Evolutionary conservation across 1,139 yeast species (phyloP).

Genomic region (Geotrichum histeridarum): DNA sequence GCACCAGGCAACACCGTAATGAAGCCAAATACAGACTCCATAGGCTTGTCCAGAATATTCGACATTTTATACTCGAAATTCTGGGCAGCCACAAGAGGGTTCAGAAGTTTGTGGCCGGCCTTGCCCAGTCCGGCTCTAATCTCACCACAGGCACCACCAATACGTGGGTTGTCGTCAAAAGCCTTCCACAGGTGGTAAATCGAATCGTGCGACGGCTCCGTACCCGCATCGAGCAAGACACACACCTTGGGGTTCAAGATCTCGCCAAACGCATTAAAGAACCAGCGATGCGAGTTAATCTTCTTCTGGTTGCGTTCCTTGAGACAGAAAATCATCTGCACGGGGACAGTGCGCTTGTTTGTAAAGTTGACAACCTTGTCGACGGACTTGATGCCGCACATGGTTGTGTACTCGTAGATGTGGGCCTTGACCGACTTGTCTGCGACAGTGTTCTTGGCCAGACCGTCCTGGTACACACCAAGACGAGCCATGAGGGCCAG

Average conservation of each 20-base stretch:
- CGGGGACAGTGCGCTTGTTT: constrained; percentile 58
- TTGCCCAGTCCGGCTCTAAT: constrained; percentile 66
- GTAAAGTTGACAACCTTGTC: constrained; percentile 52
- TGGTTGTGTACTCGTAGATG: constrained; percentile 72
- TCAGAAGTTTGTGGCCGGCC: constrained; percentile 49
- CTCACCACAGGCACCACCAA: constrained; percentile 90
- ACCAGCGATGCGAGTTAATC: constrained; percentile 82
- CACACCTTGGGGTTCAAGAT: constrained; percentile 65
- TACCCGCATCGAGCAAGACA: constrained; percentile 73
- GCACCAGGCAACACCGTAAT: constrained; percentile 83
- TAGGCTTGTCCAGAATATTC: constrained; percentile 75
- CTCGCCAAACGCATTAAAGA: constrained; percentile 74
- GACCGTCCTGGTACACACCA: constrained; percentile 77
- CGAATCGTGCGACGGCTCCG: constrained; percentile 68
- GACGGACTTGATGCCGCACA: constrained; percentile 65
- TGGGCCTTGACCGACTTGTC: constrained; percentile 66
- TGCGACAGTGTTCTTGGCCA: constrained; percentile 72
- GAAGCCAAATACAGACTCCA: constrained; percentile 78
- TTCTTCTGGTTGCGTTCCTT: constrained; percentile 72
- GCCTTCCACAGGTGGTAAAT: constrained; percentile 71
- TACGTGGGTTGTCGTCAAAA: constrained; percentile 58
- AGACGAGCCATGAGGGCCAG: constrained; percentile 62
- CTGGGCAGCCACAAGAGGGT: constrained; percentile 79
- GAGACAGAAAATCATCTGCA: constrained; percentile 69
- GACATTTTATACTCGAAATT: constrained; percentile 82